Conservation (phyloP, 257 asterid species). For the Eucommia ulmoides region DNA sequence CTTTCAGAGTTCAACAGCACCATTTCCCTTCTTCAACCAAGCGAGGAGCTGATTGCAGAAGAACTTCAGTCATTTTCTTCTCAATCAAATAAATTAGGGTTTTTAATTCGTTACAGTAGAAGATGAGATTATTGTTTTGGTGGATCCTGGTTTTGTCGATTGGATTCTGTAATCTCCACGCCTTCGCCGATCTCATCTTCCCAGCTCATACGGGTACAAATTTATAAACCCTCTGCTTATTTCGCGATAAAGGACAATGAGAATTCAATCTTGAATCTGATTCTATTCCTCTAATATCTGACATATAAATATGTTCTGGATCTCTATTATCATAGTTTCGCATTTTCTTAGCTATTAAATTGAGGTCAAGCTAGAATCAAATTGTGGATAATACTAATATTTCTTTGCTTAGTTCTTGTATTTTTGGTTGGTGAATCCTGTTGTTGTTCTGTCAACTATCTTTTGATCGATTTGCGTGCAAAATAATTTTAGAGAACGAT, state of each 20-base stretch:
- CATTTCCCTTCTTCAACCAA: too few relatives aligned
- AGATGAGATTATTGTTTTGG: background rate
- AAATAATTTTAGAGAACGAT: too few relatives aligned
- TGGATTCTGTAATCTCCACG: background rate
- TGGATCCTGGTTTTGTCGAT: constrained; percentile 1
- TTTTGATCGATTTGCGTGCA: too few relatives aligned
- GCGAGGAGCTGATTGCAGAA: too few relatives aligned
- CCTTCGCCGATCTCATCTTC: constrained; percentile 7
- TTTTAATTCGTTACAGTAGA: too few relatives aligned
- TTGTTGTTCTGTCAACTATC: background rate
- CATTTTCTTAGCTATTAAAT: background rate
- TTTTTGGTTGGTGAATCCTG: background rate
- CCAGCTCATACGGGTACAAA: constrained; percentile 11
- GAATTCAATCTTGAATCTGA: background rate
- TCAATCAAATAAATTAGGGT: too few relatives aligned
- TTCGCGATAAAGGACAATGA: background rate
- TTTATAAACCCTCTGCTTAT: background rate
- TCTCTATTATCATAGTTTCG: background rate
- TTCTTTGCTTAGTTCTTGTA: background rate
- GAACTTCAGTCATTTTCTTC: too few relatives aligned
- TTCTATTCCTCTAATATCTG: background rate
- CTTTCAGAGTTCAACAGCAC: too few relatives aligned
- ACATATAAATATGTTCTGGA: background rate
- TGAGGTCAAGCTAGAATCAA: background rate
- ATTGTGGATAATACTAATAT: background rate